phyloP scores from a whole-genome alignment of 2,329 filamentous ascomycete species.

The Phyllosticta citribraziliensis region DNA sequence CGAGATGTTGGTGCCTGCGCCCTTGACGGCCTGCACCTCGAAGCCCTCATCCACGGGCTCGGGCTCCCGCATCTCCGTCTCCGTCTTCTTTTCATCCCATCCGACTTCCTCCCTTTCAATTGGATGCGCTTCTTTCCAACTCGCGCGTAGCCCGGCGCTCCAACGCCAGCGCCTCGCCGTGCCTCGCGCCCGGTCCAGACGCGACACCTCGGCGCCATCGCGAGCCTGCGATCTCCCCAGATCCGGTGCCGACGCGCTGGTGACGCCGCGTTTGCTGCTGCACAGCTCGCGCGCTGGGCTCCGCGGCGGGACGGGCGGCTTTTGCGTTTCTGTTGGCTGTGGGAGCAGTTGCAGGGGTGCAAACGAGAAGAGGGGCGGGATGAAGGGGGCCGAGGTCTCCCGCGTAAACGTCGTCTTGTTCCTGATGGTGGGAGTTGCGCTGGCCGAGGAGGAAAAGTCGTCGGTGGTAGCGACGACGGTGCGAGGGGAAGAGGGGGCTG shows the following conservation, averaged over 20 bases:
- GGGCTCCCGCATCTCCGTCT: constrained; percentile 16
- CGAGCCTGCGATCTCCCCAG: neutral
- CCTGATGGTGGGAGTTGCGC: neutral
- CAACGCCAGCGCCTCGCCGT: neutral
- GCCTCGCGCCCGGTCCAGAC: neutral
- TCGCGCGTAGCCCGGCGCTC: neutral
- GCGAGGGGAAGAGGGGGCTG: neutral
- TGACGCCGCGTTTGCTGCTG: neutral
- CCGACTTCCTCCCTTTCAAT: neutral
- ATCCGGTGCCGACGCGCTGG: neutral
- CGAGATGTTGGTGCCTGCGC: neutral
- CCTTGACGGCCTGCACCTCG: neutral
- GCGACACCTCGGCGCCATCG: neutral
- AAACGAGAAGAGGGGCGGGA: neutral
- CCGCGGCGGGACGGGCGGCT: neutral
- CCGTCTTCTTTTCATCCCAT: constrained; percentile 7
- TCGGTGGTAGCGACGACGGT: neutral
- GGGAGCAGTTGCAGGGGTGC: neutral
- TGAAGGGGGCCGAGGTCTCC: neutral
- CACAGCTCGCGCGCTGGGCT: neutral
- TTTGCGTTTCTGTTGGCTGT: neutral
- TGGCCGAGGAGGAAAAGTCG: neutral
- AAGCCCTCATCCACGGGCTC: constrained; percentile 15
- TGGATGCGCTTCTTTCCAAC: neutral
- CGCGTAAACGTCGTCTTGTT: neutral